phyloP scores from a whole-genome alignment of 2,329 filamentous ascomycete species.

The Colletotrichum sp. region DNA sequence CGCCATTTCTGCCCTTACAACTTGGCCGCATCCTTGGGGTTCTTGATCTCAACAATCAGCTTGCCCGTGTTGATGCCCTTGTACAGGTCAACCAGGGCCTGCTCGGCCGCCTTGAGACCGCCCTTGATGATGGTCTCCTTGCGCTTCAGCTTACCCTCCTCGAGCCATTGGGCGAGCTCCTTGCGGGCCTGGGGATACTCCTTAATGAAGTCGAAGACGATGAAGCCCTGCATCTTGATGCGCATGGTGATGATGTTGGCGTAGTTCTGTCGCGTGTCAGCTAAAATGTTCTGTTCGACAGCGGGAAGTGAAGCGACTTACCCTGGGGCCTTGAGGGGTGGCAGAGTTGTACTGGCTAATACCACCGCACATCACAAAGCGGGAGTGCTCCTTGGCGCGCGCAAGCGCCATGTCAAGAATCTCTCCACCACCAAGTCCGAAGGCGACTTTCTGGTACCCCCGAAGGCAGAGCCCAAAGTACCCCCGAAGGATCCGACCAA shows the following conservation, averaged over 20 bases:
- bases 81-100: conserved; percentile 68
- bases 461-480: no score
- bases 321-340: conserved; percentile 60
- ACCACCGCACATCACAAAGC: conserved; percentile 74
- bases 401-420: conserved; percentile 70
- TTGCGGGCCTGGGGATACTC: conserved; percentile 63
- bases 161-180: conserved; percentile 71
- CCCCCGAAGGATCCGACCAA: no score
- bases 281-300: no score
- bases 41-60: conserved; percentile 61
- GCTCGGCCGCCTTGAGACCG: conserved; percentile 68
- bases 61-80: conserved; percentile 74
- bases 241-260: conserved; percentile 58
- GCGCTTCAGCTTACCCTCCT: conserved; percentile 73
- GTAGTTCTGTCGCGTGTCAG: conserved; percentile 48
- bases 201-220: conserved; percentile 70
- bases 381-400: conserved; percentile 65
- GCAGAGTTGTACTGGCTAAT: conserved; percentile 73
- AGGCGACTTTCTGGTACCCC: no score
- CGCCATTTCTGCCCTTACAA: background rate
- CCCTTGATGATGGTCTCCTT: conserved; percentile 75
- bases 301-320: conserved; percentile 24
- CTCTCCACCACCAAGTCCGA: conserved; percentile 74
- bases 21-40: conserved; percentile 20
- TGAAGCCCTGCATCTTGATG: conserved; percentile 73